Evolutionary conservation across 495 filamentous ascomycete species (phyloP).

Genomic region (Ramalina intermedia): DNA sequence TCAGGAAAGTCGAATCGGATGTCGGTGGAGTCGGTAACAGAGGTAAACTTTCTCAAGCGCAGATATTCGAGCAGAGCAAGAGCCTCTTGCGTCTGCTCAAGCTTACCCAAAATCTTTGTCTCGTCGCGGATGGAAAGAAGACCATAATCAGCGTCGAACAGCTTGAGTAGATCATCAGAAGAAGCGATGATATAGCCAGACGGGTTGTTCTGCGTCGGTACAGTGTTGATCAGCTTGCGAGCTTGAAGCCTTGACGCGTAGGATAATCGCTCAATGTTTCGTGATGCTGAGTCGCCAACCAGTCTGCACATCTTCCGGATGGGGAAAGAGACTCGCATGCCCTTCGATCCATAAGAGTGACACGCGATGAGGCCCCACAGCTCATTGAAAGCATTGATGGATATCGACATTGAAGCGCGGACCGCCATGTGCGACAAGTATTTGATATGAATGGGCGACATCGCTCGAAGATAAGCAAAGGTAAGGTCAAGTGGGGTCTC

Average conservation of each 20-base stretch:
- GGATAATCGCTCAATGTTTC: constrained; percentile 80
- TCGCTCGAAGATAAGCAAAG: constrained; percentile 73
- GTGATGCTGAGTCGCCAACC: constrained; percentile 72
- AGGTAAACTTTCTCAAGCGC: constrained; percentile 58
- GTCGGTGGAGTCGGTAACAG: constrained; percentile 67
- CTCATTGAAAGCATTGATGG: constrained; percentile 70
- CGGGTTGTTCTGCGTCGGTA: constrained; percentile 68
- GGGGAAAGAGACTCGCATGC: constrained; percentile 84
- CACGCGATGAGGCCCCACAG: constrained; percentile 87
- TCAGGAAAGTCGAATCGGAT: constrained; percentile 71
- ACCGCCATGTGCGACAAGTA: constrained; percentile 87
- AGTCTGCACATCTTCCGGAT: constrained; percentile 91
- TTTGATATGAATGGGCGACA: constrained; percentile 81
- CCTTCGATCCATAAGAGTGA: constrained; percentile 61
- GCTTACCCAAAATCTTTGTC: constrained; percentile 69
- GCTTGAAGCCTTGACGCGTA: constrained; percentile 75
- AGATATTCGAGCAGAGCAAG: constrained; percentile 79
- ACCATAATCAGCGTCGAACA: constrained; percentile 84
- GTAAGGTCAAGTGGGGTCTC: constrained; percentile 73
- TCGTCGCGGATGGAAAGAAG: constrained; percentile 75
- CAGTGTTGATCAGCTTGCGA: constrained; percentile 63
- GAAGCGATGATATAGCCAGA: constrained; percentile 88
- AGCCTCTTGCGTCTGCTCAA: constrained; percentile 68
- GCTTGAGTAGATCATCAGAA: constrained; percentile 69
- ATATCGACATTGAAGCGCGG: constrained; percentile 87